These are phyloP conservation scores for Saccharomycopsis sp. DNA, from an alignment of 805 yeast species.

Conservation along the genomic window DNA sequence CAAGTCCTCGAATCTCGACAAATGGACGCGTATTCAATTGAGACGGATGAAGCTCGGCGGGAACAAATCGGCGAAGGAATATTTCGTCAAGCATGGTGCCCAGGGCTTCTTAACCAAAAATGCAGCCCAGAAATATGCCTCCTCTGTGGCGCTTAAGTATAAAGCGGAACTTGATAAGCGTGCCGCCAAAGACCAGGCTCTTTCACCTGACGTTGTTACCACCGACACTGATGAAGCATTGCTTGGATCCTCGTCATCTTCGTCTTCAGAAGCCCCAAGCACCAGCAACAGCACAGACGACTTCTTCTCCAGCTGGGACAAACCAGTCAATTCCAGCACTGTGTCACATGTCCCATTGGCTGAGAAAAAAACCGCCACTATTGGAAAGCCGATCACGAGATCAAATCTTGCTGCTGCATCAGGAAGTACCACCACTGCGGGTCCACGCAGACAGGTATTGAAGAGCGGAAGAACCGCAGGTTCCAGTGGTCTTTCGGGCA, in stretches of 20 bases:
- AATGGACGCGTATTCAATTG: conserved; percentile 87
- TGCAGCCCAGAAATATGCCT: conserved; percentile 72
- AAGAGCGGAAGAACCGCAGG: conserved; percentile 22
- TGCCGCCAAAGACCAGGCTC: conserved; percentile 56
- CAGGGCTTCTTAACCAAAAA: conserved; percentile 56
- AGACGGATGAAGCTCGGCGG: conserved; percentile 94
- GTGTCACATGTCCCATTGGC: conserved; percentile 29
- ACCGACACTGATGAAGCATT: conserved; percentile 37
- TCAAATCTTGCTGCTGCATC: not conserved
- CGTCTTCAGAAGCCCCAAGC: conserved; percentile 27
- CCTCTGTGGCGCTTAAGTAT: conserved; percentile 73
- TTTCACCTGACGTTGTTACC: conserved; percentile 68
- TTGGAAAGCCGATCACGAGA: conserved; percentile 20
- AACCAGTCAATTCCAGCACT: conserved; percentile 49
- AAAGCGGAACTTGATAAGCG: conserved; percentile 70
- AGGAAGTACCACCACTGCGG: conserved; percentile 24
- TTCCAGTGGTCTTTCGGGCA: conserved; percentile 12
- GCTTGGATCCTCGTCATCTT: conserved; percentile 23
- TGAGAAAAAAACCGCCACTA: conserved; percentile 28
- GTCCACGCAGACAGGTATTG: conserved; percentile 19
- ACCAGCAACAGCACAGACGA: conserved; percentile 54
- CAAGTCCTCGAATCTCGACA: conserved; percentile 84
- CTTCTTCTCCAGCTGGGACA: conserved; percentile 88
- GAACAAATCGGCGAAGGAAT: conserved; percentile 79
- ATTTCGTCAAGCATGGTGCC: conserved; percentile 80